Evolutionary conservation across 495 filamentous ascomycete species (phyloP).

Genomic region (Penicillium paradoxum): DNA sequence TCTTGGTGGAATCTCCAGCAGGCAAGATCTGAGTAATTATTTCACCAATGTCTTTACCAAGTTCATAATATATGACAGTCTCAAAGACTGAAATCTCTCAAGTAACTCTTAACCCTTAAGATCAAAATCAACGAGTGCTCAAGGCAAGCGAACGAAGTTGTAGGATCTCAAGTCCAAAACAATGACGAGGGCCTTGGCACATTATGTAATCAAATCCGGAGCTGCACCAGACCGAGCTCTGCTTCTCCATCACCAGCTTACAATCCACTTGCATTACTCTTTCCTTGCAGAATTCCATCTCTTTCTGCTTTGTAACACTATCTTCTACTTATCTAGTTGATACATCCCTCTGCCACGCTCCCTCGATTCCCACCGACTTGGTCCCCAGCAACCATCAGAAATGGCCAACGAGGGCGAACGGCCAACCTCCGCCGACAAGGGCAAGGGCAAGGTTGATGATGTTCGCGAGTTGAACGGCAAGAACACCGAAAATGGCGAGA

Average conservation of each 20-base stretch:
- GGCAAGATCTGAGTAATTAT: neutral
- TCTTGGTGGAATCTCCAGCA: neutral
- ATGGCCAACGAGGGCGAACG: constrained; percentile 94
- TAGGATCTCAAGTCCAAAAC: constrained; percentile 11
- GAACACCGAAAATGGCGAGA: constrained; percentile 64
- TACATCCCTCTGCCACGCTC: neutral
- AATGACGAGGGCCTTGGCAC: constrained; percentile 27
- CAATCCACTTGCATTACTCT: constrained; percentile 31
- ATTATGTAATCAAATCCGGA: constrained; percentile 34
- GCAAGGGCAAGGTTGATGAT: constrained; percentile 83
- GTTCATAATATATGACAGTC: neutral
- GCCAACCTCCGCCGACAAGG: constrained; percentile 82
- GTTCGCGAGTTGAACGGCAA: constrained; percentile 53
- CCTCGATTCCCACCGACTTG: constrained; percentile 16
- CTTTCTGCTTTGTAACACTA: constrained; percentile 12
- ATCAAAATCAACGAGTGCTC: no score
- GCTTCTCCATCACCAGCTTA: constrained; percentile 41
- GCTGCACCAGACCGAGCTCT: constrained; percentile 40
- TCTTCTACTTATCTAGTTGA: neutral
- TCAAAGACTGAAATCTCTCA: neutral
- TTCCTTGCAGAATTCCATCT: constrained; percentile 23
- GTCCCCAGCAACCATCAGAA: constrained; percentile 38
- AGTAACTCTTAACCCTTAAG: no score
- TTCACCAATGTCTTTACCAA: neutral
- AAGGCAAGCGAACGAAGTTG: no score